Evolutionary conservation across 352 stramenopile genomes (phyloP).

Genomic region (Chloridella minuta): DNA sequence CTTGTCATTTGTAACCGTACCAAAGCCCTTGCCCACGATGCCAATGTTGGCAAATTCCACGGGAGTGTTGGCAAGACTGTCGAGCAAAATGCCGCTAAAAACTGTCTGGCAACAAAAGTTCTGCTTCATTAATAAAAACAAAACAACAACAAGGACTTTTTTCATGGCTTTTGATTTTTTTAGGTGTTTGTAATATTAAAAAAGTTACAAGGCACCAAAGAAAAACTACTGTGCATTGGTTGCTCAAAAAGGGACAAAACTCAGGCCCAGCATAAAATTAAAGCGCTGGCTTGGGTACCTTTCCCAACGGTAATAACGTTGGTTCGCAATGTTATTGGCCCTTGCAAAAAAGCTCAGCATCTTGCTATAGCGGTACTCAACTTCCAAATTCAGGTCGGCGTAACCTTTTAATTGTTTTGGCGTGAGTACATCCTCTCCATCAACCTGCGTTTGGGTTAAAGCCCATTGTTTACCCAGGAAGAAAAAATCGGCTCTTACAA

Average conservation of each 20-base stretch:
- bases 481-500: background rate
- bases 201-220: too few species aligned
- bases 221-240: too few species aligned
- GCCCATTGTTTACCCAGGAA: background rate
- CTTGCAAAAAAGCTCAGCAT: background rate
- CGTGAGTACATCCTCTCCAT: background rate
- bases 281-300: background rate
- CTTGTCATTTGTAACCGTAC: too few species aligned
- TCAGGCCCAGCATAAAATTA: background rate
- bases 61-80: too few species aligned
- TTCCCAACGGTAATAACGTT: background rate
- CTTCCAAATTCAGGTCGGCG: background rate
- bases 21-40: too few species aligned
- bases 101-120: too few species aligned
- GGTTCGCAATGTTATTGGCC: background rate
- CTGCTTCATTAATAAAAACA: too few species aligned
- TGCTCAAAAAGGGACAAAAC: background rate
- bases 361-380: background rate
- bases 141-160: too few species aligned
- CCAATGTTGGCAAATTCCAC: too few species aligned
- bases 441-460: background rate
- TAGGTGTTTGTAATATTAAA: too few species aligned
- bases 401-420: background rate
- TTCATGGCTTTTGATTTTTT: too few species aligned
- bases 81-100: too few species aligned